A percentile compares a stretch with the other conserved stretches of the same genome.
These are phyloP conservation scores for Fusarium penzigii DNA, from an alignment of 2,329 filamentous ascomycete genomes.

Conservation along the genomic window DNA sequence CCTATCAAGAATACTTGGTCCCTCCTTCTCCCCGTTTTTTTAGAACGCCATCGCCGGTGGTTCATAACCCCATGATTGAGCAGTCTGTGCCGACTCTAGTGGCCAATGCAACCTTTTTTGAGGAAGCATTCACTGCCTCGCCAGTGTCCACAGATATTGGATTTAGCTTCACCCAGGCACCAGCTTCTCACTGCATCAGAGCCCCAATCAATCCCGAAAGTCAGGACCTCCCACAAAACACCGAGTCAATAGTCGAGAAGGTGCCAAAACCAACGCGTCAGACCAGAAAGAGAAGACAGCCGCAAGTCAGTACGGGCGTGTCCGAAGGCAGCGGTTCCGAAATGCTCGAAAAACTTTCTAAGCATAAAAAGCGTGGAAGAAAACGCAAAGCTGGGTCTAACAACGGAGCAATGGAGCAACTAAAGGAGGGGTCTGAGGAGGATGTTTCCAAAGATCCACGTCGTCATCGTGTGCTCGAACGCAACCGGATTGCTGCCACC, in stretches of 20 bases:
- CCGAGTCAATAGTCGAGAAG: slow-evolving; percentile 10
- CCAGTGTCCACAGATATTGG: slow-evolving; percentile 19
- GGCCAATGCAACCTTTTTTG: slow-evolving; percentile 26
- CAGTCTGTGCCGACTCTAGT: slow-evolving; percentile 19
- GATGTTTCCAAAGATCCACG: slow-evolving; percentile 25
- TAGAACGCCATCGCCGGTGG: slow-evolving; percentile 20
- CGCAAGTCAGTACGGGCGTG: slow-evolving; percentile 11
- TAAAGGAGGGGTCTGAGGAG: slow-evolving; percentile 21
- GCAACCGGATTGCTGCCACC: slow-evolving; percentile 34
- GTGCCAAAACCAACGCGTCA: slow-evolving; percentile 14
- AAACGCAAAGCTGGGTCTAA: slow-evolving; percentile 24
- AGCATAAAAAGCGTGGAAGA: slow-evolving; percentile 27
- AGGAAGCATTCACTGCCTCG: slow-evolving; percentile 27
- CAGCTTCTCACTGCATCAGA: slow-evolving; percentile 12
- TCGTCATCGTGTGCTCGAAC: slow-evolving; percentile 31
- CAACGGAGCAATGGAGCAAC: slow-evolving; percentile 1
- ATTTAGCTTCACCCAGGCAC: slow-evolving; percentile 18
- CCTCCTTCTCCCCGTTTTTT: slow-evolving; percentile 21
- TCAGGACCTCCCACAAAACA: slow-evolving; percentile 3
- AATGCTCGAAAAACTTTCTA: slow-evolving; percentile 3
- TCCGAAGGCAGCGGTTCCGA: slow-evolving; percentile 4
- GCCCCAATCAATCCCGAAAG: slow-evolving; percentile 4
- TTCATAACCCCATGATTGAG: slow-evolving; percentile 17
- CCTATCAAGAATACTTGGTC: slow-evolving; percentile 16
- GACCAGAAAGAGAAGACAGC: slow-evolving; percentile 9